A percentile compares a stretch with the other conserved stretches of the same genome.
These are phyloP conservation scores for Tuber borchii DNA, from an alignment of 495 filamentous ascomycete genomes.

Conservation along the genomic window DNA sequence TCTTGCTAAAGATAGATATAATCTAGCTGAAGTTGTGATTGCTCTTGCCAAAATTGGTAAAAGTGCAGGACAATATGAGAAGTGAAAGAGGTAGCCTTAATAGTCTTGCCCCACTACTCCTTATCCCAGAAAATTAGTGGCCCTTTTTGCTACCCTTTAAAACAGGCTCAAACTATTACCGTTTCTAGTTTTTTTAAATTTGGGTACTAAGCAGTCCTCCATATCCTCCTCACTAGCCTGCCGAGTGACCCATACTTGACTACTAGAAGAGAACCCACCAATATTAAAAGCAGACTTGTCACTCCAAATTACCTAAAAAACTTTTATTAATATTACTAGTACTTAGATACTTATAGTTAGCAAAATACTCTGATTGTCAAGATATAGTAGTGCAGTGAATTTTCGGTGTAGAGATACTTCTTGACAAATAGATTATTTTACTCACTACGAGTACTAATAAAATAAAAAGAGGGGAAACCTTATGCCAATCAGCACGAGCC, in stretches of 20 bases:
- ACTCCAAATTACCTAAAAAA: not conserved
- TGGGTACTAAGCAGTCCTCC: slow-evolving; percentile 1
- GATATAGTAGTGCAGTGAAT: no score
- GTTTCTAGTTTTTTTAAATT: not conserved
- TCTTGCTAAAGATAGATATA: slow-evolving; percentile 10
- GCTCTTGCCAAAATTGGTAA: slow-evolving; percentile 10
- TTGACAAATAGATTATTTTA: no score
- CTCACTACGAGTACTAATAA: no score
- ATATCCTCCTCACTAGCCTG: not conserved
- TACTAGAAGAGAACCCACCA: not conserved
- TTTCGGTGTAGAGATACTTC: no score
- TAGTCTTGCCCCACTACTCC: slow-evolving; percentile 6
- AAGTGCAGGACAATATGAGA: slow-evolving; percentile 5
- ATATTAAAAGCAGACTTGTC: not conserved
- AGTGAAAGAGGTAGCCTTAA: slow-evolving; percentile 5
- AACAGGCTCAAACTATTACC: no score
- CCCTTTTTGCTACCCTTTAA: slow-evolving; percentile 1
- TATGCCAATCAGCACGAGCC: not conserved
- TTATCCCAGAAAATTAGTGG: slow-evolving; percentile 14
- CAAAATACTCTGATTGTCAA: no score
- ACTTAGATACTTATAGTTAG: no score
- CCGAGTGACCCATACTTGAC: not conserved
- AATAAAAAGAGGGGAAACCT: not conserved
- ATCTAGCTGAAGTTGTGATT: not conserved
- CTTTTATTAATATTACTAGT: not conserved